Evolutionary conservation across 1,284 basidiomycete species (phyloP).

Genomic region (Kalmanozyma brasiliensis): DNA sequence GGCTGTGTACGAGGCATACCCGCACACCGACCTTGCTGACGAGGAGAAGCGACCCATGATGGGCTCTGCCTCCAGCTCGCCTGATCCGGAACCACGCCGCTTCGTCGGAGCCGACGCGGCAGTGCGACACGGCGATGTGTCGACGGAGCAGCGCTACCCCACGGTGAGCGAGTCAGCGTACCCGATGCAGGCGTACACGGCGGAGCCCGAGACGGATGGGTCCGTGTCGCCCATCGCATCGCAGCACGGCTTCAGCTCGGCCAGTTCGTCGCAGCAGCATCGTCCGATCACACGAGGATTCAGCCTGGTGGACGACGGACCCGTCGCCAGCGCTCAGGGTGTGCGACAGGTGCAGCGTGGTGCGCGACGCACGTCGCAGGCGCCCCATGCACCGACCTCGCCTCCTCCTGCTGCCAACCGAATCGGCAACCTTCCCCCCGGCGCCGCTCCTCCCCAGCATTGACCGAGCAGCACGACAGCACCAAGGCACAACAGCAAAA

Average conservation of each 20-base stretch:
- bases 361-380: slow-evolving; percentile 52
- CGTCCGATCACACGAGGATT: slow-evolving; percentile 51
- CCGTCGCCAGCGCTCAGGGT: slow-evolving; percentile 53
- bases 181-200: slow-evolving; percentile 53
- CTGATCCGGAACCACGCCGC: slow-evolving; percentile 40
- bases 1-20: slow-evolving; percentile 44
- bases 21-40: slow-evolving; percentile 36
- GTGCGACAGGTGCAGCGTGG: slow-evolving; percentile 63
- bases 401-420: slow-evolving; percentile 15
- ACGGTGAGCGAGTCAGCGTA: slow-evolving; percentile 50
- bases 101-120: slow-evolving; percentile 22
- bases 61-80: slow-evolving; percentile 48
- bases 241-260: slow-evolving; percentile 11
- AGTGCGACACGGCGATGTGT: slow-evolving; percentile 55
- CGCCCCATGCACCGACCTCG: slow-evolving; percentile 30
- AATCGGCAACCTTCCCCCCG: slow-evolving; percentile 27
- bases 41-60: slow-evolving; percentile 63
- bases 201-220: slow-evolving; percentile 50
- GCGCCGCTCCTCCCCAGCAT: slow-evolving; percentile 41
- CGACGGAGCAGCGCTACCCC: slow-evolving; percentile 58
- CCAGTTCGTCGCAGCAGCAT: slow-evolving; percentile 17
- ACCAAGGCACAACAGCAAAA: too few relatives aligned
- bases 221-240: slow-evolving; percentile 15
- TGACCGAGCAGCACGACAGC: slow-evolving; percentile 9
- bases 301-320: slow-evolving; percentile 65